phyloP scores from a whole-genome alignment of 345 rosid species.

The Turritis glabra region DNA sequence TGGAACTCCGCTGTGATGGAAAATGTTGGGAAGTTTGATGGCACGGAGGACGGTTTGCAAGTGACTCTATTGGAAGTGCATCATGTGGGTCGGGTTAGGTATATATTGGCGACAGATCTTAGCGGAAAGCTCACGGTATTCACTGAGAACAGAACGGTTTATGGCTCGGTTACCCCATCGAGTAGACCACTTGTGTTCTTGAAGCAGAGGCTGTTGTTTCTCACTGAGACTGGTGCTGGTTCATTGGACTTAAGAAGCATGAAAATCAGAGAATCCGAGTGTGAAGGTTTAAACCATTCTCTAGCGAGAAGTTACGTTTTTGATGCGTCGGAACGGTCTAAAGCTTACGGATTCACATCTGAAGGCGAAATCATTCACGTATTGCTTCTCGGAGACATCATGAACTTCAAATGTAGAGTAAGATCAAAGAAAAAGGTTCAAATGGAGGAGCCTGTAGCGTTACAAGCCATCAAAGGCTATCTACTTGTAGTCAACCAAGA shows the following conservation, averaged over 20 bases:
- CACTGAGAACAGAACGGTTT: conserved; percentile 64
- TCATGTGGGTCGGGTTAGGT: conserved; percentile 80
- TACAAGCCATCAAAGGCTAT: conserved; percentile 87
- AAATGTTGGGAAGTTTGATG: conserved; percentile 50
- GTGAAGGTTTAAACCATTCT: conserved; percentile 83
- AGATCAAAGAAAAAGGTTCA: conserved; percentile 77
- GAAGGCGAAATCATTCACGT: conserved; percentile 86
- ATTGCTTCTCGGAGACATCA: conserved; percentile 69
- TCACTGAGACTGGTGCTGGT: conserved; percentile 92
- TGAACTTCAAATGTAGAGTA: conserved; percentile 93
- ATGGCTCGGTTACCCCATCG: conserved; percentile 64
- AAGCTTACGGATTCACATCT: conserved; percentile 86
- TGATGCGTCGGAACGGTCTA: conserved; percentile 81
- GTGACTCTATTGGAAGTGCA: conserved; percentile 77
- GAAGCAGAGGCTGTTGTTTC: conserved; percentile 91
- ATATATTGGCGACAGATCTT: conserved; percentile 63
- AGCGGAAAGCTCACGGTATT: conserved; percentile 67
- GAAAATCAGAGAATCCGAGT: conserved; percentile 80
- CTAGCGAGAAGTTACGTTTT: conserved; percentile 64
- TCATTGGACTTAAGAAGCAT: conserved; percentile 86
- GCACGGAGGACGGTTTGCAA: conserved; percentile 42
- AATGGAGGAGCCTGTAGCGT: conserved; percentile 61
- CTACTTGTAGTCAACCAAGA: conserved; percentile 60
- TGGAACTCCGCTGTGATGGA: conserved; percentile 59
- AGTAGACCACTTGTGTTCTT: conserved; percentile 79